phyloP scores from a whole-genome alignment of 192 early-diverging fungal genomes.

The Bifiguratus adelaidae region DNA sequence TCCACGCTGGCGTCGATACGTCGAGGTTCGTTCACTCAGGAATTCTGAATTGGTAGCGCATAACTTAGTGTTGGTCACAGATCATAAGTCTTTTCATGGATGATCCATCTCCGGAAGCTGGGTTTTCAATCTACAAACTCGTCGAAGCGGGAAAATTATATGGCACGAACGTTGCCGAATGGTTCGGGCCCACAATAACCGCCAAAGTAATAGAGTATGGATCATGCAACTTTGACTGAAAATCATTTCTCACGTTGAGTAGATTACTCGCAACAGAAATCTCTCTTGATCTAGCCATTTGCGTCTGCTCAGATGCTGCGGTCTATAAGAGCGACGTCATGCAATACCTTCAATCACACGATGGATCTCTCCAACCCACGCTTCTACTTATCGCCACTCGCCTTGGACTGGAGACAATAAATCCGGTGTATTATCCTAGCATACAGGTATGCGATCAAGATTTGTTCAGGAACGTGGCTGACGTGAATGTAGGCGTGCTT shows the following conservation, averaged over 20 bases:
- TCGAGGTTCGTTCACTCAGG: background rate
- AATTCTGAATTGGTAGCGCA: background rate
- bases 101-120: slow-evolving; percentile 36
- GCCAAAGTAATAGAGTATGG: slow-evolving; percentile 54
- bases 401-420: slow-evolving; percentile 74
- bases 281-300: slow-evolving; percentile 36
- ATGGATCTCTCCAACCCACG: slow-evolving; percentile 34
- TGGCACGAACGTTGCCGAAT: slow-evolving; percentile 80
- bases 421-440: slow-evolving; percentile 62
- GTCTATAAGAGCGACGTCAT: slow-evolving; percentile 58
- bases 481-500: slow-evolving; percentile 60
- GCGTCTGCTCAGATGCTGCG: slow-evolving; percentile 66
- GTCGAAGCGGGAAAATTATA: slow-evolving; percentile 59
- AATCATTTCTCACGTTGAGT: slow-evolving; percentile 14
- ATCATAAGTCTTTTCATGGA: slow-evolving; percentile 59
- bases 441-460: background rate
- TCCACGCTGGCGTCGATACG: too few species aligned
- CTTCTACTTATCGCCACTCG: slow-evolving; percentile 74
- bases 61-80: background rate
- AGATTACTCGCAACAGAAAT: background rate
- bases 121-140: slow-evolving; percentile 81
- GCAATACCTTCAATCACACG: slow-evolving; percentile 24
- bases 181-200: slow-evolving; percentile 85
- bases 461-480: background rate
- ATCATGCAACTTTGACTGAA: slow-evolving; percentile 11